Evolutionary conservation across 495 filamentous ascomycete genomes (phyloP).

Genomic region (Xylaria bambusicola): DNA sequence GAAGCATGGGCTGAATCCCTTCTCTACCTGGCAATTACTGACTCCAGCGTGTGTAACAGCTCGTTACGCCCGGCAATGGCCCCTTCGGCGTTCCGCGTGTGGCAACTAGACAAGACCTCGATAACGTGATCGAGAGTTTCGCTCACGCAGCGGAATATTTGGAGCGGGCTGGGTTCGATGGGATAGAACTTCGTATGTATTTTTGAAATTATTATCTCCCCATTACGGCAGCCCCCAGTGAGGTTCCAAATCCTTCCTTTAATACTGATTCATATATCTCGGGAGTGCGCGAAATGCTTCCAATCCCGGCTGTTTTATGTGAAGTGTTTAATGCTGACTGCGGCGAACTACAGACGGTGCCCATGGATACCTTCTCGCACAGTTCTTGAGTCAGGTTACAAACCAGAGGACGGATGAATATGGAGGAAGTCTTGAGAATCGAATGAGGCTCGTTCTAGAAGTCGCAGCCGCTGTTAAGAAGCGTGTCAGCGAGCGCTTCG

Average conservation of each 20-base stretch:
- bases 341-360: too few species aligned
- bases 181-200: slow-evolving; percentile 60
- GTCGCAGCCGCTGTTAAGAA: slow-evolving; percentile 52
- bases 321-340: too few species aligned
- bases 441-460: slow-evolving; percentile 56
- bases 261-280: too few species aligned
- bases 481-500: slow-evolving; percentile 48
- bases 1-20: too few species aligned
- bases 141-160: slow-evolving; percentile 58
- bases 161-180: slow-evolving; percentile 61
- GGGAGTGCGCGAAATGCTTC: too few species aligned
- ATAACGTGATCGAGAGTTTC: slow-evolving; percentile 50
- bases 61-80: slow-evolving; percentile 33
- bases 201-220: too few species aligned
- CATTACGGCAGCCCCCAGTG: too few species aligned
- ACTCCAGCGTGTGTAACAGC: too few species aligned
- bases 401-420: slow-evolving; percentile 64
- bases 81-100: slow-evolving; percentile 32
- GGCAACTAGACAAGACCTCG: slow-evolving; percentile 53
- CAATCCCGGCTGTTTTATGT: too few species aligned
- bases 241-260: too few species aligned
- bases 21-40: too few species aligned
- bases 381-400: slow-evolving; percentile 63
- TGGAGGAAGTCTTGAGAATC: slow-evolving; percentile 58
- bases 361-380: slow-evolving; percentile 65